Percentiles rank a stretch among this genome's conserved stretches.
Evolutionary conservation across 805 yeast species (phyloP).

Genomic region (Isabelozyma gotoi): DNA sequence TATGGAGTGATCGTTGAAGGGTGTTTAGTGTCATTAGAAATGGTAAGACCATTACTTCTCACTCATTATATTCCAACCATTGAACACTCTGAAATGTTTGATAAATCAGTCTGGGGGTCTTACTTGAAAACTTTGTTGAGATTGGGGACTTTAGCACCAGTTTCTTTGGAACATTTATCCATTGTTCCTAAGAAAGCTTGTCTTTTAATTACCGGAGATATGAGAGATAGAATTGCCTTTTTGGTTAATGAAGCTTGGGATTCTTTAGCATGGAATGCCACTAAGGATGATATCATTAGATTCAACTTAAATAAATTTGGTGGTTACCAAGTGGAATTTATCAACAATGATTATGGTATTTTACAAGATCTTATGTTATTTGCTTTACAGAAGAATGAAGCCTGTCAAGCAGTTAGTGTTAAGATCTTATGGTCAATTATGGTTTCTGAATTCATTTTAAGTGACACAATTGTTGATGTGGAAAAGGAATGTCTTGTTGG

Average conservation of each 20-base stretch:
- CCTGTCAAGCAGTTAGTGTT: constrained; percentile 62
- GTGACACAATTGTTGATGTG: constrained; percentile 56
- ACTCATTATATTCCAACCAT: constrained; percentile 52
- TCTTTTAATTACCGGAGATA: constrained; percentile 57
- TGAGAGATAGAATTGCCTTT: constrained; percentile 58
- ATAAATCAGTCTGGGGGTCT: constrained; percentile 66
- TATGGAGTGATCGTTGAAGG: constrained; percentile 58
- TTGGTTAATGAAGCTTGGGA: constrained; percentile 71
- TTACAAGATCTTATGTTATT: constrained; percentile 64
- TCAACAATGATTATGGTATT: constrained; percentile 55
- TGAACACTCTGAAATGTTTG: constrained; percentile 51
- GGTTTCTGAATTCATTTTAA: constrained; percentile 62
- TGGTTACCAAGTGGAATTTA: constrained; percentile 69
- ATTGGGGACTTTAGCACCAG: constrained; percentile 65
- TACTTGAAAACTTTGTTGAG: constrained; percentile 58
- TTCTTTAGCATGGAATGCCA: constrained; percentile 61
- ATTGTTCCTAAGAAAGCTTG: constrained; percentile 75
- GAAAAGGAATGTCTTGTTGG: constrained; percentile 65
- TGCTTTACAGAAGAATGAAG: constrained; percentile 64
- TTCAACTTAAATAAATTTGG: constrained; percentile 65
- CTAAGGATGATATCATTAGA: constrained; percentile 51
- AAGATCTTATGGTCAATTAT: constrained; percentile 69
- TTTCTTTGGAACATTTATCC: constrained; percentile 66
- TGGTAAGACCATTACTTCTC: constrained; percentile 51
- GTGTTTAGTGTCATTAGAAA: constrained; percentile 51